Conservation (phyloP, 352 stramenopile genomes). For the Globisporangium solare region DNA sequence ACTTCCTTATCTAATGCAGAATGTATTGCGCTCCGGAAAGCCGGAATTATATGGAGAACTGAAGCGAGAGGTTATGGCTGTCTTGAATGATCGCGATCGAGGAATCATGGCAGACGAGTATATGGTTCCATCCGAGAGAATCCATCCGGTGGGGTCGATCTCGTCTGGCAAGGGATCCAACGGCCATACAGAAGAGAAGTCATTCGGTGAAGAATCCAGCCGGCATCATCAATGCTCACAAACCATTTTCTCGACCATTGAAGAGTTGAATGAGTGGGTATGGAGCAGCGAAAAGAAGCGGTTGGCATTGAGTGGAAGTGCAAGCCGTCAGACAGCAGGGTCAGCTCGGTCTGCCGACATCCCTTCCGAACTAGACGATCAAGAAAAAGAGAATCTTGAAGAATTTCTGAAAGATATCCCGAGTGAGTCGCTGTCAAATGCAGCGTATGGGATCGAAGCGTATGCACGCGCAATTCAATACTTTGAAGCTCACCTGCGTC, state of each 20-base stretch:
- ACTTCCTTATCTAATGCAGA: slow-evolving; percentile 83
- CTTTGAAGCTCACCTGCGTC: slow-evolving; percentile 65
- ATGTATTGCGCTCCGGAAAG: slow-evolving; percentile 67
- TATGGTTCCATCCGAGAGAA: slow-evolving; percentile 28
- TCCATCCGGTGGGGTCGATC: slow-evolving; percentile 7
- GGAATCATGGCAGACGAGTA: slow-evolving; percentile 53
- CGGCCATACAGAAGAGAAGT: slow-evolving; percentile 12
- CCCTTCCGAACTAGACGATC: slow-evolving; percentile 57
- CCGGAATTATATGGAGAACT: slow-evolving; percentile 63
- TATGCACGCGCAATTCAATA: slow-evolving; percentile 73
- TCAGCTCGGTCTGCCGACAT: slow-evolving; percentile 32
- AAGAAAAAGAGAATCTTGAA: slow-evolving; percentile 74
- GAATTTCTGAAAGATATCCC: slow-evolving; percentile 76
- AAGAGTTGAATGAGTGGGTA: slow-evolving; percentile 87
- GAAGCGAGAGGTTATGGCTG: slow-evolving; percentile 76
- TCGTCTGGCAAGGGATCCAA: slow-evolving; percentile 1
- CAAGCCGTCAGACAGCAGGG: slow-evolving; percentile 28
- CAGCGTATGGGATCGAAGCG: slow-evolving; percentile 62
- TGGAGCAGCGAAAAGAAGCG: slow-evolving; percentile 83
- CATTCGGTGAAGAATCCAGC: slow-evolving; percentile 58
- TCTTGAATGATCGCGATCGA: slow-evolving; percentile 66
- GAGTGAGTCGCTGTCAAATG: slow-evolving; percentile 57
- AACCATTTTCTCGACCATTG: slow-evolving; percentile 81
- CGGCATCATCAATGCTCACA: slow-evolving; percentile 83
- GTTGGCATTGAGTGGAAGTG: slow-evolving; percentile 47